Evolutionary conservation across 306 rosid genomes (phyloP), one percentile per base, ranked within the genome.

Genomic region (Glycine latifolia): DNA sequence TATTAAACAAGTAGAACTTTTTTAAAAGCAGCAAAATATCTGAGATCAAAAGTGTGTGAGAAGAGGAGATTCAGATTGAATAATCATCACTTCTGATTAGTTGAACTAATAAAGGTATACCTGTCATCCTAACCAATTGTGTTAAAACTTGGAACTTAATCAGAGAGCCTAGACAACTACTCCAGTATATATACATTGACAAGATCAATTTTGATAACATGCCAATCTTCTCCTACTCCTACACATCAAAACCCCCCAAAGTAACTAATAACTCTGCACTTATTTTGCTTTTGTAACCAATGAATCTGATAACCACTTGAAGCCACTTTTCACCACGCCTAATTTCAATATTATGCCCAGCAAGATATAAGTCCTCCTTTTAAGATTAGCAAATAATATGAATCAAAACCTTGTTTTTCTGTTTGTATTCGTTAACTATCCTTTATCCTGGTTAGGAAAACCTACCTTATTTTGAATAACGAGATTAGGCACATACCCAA

Each of bases 361-460:
- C 5, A 80, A 17, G 9, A 47, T 46, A 52, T 1, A 67, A 60
- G 13, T 46, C 31, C 20, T 58, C 13, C 52, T 66, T 6, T n/a
- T 13, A 67, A 31, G 37, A 59, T 47, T 73, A 67, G 14, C 26
- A 15, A 68, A 78, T 53, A 55, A 9, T 16, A 67, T 26, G 68
- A 65, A 83, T 59, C n/a, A 72, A 72, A 79, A 75, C 80, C 70
- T n/a, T 71, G 37, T 63, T 63, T 69, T 62, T 75, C 14, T 20
- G 75, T 66, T 67, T 20, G 72, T 14, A 66, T 17, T 68, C 2
- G 26, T 59, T 43, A 73, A 41, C 10, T 60, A 61, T 13, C 67
- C 31, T 16, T 47, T 60, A 67, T 49, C 81, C 69, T 10, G 44
- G 61, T 70, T 20, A 37, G 65, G 14, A 58, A 79, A 15, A 15